Percentiles rank a stretch among this genome's conserved stretches.
Conservation (phyloP, 2,329 filamentous ascomycete species). For the Nothophoma quercina region DNA sequence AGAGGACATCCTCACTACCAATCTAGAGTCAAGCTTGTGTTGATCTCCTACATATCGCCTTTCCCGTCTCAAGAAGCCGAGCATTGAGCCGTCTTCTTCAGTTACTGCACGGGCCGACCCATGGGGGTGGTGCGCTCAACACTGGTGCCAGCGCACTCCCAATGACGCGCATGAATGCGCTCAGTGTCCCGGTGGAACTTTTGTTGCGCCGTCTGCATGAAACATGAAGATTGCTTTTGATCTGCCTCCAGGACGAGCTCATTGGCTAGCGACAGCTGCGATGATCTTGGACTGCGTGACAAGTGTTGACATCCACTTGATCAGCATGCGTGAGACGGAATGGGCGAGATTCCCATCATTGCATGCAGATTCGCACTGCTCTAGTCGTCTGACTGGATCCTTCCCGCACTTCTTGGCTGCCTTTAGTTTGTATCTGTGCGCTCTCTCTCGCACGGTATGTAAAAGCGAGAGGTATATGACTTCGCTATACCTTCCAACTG, state of each 20-base stretch:
- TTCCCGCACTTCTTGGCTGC: neutral
- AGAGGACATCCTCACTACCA: neutral
- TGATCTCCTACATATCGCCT: neutral
- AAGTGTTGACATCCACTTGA: neutral
- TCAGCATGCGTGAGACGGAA: neutral
- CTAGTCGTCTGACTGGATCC: conserved; percentile 1
- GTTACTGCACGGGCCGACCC: neutral
- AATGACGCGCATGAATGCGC: conserved; percentile 2
- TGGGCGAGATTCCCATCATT: neutral
- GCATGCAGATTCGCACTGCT: neutral
- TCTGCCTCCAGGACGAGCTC: neutral
- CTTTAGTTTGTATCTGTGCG: neutral
- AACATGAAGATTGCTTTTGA: neutral
- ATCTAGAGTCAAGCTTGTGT: neutral
- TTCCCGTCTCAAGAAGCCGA: neutral
- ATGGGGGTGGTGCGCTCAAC: neutral
- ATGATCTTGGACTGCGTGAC: neutral
- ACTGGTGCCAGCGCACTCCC: neutral
- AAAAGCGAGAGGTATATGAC: neutral
- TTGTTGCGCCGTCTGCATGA: neutral
- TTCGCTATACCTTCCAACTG: too few species aligned
- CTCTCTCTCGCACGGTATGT: neutral
- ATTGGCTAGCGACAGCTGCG: neutral
- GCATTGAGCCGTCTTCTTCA: neutral
- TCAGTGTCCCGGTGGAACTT: neutral